These are phyloP conservation scores for Periconia sp. DNA, from an alignment of 2,329 filamentous ascomycete species.

Conservation along the genomic window DNA sequence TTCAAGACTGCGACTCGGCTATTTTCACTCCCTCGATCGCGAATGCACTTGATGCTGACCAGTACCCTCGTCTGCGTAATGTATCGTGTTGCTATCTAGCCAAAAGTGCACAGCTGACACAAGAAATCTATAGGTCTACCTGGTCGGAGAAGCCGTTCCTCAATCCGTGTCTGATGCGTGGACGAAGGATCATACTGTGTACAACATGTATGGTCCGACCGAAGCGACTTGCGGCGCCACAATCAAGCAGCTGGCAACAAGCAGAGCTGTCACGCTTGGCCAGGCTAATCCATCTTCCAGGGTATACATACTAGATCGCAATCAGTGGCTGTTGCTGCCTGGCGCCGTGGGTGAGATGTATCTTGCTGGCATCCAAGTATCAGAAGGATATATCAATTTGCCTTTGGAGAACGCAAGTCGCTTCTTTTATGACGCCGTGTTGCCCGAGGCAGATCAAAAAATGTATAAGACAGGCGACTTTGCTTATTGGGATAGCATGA, in stretches of 20 bases:
- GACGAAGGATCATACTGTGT: conserved; percentile 34
- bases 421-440: conserved; percentile 40
- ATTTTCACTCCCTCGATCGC: conserved; percentile 51
- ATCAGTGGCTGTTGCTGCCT: conserved; percentile 32
- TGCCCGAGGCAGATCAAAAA: conserved; percentile 13
- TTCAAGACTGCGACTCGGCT: conserved; percentile 34
- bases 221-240: conserved; percentile 49
- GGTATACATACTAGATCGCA: conserved; percentile 51
- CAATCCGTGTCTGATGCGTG: conserved; percentile 42
- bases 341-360: conserved; percentile 52
- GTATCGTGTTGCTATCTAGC: background rate
- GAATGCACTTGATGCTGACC: conserved; percentile 31
- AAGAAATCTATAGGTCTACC: conserved; percentile 29
- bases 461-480: conserved; percentile 55
- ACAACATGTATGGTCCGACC: conserved; percentile 55
- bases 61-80: conserved; percentile 38
- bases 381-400: conserved; percentile 48
- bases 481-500: conserved; percentile 38
- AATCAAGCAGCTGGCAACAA: conserved; percentile 20
- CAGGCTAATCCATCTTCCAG: conserved; percentile 42
- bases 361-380: conserved; percentile 53
- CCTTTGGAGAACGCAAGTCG: conserved; percentile 33
- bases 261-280: conserved; percentile 32
- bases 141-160: conserved; percentile 48
- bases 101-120: background rate